A percentile compares a stretch with the other conserved stretches of the same genome.
Evolutionary conservation across 108 stramenopile species (phyloP).

Genomic region (Poteriospumella lacustris): DNA sequence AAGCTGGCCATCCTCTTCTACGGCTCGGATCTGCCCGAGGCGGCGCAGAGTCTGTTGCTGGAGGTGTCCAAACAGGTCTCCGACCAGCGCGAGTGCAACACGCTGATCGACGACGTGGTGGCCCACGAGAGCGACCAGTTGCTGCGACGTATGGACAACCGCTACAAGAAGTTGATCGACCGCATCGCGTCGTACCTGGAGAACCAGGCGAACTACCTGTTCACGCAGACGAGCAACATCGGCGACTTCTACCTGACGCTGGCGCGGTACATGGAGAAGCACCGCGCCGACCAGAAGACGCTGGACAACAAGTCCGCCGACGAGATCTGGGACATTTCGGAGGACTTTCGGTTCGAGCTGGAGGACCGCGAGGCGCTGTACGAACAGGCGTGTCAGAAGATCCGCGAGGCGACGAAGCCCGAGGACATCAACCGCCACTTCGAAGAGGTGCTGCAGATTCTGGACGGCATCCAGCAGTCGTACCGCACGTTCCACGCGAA

Average conservation of each 20-base stretch:
- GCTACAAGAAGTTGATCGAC: background rate
- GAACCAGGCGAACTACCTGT: background rate
- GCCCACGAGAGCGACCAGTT: background rate
- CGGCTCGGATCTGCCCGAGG: conserved; percentile 13
- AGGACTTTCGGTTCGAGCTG: conserved; percentile 43
- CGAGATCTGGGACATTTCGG: conserved; percentile 47
- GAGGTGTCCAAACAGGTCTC: background rate
- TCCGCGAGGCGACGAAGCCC: conserved; percentile 47
- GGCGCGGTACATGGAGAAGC: conserved; percentile 24
- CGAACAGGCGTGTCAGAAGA: conserved; percentile 12
- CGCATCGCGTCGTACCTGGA: background rate
- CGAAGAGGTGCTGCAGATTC: conserved; percentile 30
- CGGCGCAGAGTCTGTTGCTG: background rate
- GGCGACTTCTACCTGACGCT: conserved; percentile 27
- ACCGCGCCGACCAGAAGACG: conserved; percentile 16
- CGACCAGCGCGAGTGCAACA: conserved; percentile 37
- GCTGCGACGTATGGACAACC: background rate
- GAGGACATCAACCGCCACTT: conserved; percentile 44
- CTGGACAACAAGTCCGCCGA: conserved; percentile 32
- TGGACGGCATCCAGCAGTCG: conserved; percentile 33
- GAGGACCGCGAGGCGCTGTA: conserved; percentile 42
- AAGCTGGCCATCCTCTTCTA: background rate
- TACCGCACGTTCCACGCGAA: conserved; percentile 47
- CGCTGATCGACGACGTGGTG: conserved; percentile 31
- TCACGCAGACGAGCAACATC: background rate